A percentile compares a stretch with the other conserved stretches of the same genome.
phyloP scores from a whole-genome alignment of 2,329 filamentous ascomycete genomes.

The Alternaria brassicae region DNA sequence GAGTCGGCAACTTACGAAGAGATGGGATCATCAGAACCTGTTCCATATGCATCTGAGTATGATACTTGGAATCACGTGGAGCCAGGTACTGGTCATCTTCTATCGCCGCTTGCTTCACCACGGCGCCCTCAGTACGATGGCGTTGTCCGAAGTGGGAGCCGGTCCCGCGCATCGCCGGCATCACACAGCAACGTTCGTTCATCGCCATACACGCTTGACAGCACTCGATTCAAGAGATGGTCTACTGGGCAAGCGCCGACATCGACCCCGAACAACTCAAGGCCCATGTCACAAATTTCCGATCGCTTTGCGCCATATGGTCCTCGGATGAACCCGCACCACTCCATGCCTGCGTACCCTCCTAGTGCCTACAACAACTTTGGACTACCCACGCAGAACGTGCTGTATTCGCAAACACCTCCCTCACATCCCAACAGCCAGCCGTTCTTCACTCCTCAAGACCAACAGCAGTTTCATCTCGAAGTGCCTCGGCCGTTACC shows the following conservation, averaged over 20 bases:
- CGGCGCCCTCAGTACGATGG: slow-evolving; percentile 65
- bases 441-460: slow-evolving; percentile 58
- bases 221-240: slow-evolving; percentile 74
- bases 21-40: slow-evolving; percentile 71
- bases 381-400: slow-evolving; percentile 43
- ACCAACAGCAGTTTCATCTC: slow-evolving; percentile 56
- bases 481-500: slow-evolving; percentile 66
- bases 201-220: slow-evolving; percentile 74
- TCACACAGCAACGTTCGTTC: slow-evolving; percentile 72
- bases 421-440: slow-evolving; percentile 61
- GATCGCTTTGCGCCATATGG: slow-evolving; percentile 68
- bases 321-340: slow-evolving; percentile 60
- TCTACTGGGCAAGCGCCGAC: slow-evolving; percentile 70
- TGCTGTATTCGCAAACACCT: slow-evolving; percentile 53
- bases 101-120: slow-evolving; percentile 77
- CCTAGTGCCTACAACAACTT: slow-evolving; percentile 41
- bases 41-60: slow-evolving; percentile 66
- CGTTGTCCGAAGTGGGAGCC: slow-evolving; percentile 62
- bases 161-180: slow-evolving; percentile 74
- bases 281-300: slow-evolving; percentile 63
- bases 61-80: slow-evolving; percentile 72
- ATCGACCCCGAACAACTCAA: slow-evolving; percentile 65
- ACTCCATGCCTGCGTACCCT: slow-evolving; percentile 50
- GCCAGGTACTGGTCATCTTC: slow-evolving; percentile 68
- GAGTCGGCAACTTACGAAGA: slow-evolving; percentile 77